Conservation (phyloP, 2,329 filamentous ascomycete genomes). For the Aspergillus neoniger region DNA sequence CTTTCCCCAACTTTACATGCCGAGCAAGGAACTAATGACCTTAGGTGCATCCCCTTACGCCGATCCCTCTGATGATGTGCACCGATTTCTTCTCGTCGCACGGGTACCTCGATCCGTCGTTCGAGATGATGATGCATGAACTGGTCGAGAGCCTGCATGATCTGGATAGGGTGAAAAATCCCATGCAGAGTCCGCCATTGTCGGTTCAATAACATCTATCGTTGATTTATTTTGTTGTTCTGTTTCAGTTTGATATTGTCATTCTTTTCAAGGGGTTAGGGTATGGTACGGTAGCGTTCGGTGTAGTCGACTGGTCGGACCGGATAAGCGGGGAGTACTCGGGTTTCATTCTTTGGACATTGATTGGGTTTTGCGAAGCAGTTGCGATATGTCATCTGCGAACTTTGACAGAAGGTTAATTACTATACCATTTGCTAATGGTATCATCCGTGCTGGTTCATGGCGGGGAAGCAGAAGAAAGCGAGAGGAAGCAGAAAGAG, state of each 20-base stretch:
- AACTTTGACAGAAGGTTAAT: too few species aligned
- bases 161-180: constrained; percentile 22
- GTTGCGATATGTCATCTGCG: too few species aligned
- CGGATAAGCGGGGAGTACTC: background rate
- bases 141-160: constrained; percentile 20
- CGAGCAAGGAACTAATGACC: background rate
- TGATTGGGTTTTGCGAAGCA: too few species aligned
- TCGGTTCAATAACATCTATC: background rate
- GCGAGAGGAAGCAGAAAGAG: too few species aligned
- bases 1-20: background rate
- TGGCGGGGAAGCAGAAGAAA: too few species aligned
- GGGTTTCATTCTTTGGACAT: too few species aligned
- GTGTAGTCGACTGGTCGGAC: background rate
- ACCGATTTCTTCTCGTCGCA: constrained; percentile 23
- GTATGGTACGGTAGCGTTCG: background rate
- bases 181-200: constrained; percentile 12
- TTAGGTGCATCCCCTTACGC: constrained; percentile 25
- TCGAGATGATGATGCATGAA: constrained; percentile 22
- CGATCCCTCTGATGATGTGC: constrained; percentile 24
- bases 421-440: too few species aligned
- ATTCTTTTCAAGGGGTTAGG: background rate
- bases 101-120: constrained; percentile 20
- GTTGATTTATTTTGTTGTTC: background rate
- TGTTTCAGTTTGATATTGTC: background rate
- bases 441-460: too few species aligned